Percentiles rank a stretch among this genome's conserved stretches.
Evolutionary conservation across 1,139 yeast species (phyloP).

Genomic region (Pichia sp.): DNA sequence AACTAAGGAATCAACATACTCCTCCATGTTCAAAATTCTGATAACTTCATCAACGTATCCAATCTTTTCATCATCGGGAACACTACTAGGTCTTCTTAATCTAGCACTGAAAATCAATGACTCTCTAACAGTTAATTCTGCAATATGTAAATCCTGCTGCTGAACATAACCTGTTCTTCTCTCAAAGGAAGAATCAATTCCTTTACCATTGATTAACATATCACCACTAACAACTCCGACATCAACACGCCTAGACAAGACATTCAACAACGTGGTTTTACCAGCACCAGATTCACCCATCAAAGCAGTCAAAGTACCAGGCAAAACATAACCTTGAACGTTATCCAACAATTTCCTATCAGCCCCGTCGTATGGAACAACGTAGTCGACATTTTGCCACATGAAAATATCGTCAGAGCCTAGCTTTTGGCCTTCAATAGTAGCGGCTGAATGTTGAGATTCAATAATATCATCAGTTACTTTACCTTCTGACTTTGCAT

Average conservation of each 20-base stretch:
- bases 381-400: constrained; percentile 40
- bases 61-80: constrained; percentile 43
- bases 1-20: constrained; percentile 50
- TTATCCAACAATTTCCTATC: constrained; percentile 42
- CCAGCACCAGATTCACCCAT: constrained; percentile 77
- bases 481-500: constrained; percentile 44
- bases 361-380: constrained; percentile 40
- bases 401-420: constrained; percentile 36
- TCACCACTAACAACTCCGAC: constrained; percentile 51
- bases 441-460: constrained; percentile 11
- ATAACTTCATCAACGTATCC: constrained; percentile 48
- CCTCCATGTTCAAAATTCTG: constrained; percentile 44
- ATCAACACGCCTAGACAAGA: constrained; percentile 49
- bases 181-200: constrained; percentile 40
- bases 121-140: constrained; percentile 50
- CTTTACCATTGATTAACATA: constrained; percentile 47
- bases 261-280: constrained; percentile 57
- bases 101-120: constrained; percentile 50
- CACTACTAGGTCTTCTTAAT: constrained; percentile 43
- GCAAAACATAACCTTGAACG: constrained; percentile 52
- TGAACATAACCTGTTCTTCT: constrained; percentile 55
- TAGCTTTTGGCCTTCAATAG: constrained; percentile 18
- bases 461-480: constrained; percentile 18
- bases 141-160: constrained; percentile 52
- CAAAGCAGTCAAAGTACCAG: constrained; percentile 54